A percentile compares a stretch with the other conserved stretches of the same genome.
phyloP scores from a whole-genome alignment of 805 yeast species.

The Nakazawaea holstii region DNA sequence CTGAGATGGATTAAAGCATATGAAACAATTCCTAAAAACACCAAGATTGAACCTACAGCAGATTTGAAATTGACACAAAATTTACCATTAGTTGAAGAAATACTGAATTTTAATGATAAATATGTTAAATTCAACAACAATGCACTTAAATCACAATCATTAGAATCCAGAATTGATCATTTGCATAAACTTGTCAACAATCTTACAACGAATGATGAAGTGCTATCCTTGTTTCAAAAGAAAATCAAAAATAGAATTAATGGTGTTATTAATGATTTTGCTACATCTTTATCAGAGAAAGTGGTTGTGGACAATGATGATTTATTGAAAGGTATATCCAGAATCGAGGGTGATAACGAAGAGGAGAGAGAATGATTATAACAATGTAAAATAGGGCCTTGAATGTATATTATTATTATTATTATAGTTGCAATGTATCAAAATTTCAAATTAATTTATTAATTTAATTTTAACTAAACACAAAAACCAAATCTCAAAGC shows the following conservation, averaged over 20 bases:
- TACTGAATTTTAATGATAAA: slow-evolving; percentile 13
- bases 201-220: slow-evolving; percentile 18
- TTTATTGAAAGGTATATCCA: slow-evolving; percentile 29
- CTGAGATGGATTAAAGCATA: slow-evolving; percentile 32
- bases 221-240: slow-evolving; percentile 17
- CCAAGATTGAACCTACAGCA: not conserved
- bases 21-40: not conserved
- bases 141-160: slow-evolving; percentile 12
- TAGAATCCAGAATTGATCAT: slow-evolving; percentile 27
- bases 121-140: slow-evolving; percentile 12
- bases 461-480: too few relatives aligned
- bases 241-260: slow-evolving; percentile 18
- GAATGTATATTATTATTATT: not conserved
- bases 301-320: slow-evolving; percentile 24
- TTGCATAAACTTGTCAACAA: slow-evolving; percentile 26
- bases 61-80: slow-evolving; percentile 14
- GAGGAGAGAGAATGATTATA: not conserved
- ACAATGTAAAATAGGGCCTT: not conserved
- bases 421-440: too few relatives aligned
- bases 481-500: too few relatives aligned
- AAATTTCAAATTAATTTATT: too few relatives aligned
- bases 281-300: slow-evolving; percentile 18
- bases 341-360: slow-evolving; percentile 3
- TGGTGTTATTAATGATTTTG: slow-evolving; percentile 15
- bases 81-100: slow-evolving; percentile 6